phyloP scores from a whole-genome alignment of 163 green algal species.

The Prototheca wickerhamii region DNA sequence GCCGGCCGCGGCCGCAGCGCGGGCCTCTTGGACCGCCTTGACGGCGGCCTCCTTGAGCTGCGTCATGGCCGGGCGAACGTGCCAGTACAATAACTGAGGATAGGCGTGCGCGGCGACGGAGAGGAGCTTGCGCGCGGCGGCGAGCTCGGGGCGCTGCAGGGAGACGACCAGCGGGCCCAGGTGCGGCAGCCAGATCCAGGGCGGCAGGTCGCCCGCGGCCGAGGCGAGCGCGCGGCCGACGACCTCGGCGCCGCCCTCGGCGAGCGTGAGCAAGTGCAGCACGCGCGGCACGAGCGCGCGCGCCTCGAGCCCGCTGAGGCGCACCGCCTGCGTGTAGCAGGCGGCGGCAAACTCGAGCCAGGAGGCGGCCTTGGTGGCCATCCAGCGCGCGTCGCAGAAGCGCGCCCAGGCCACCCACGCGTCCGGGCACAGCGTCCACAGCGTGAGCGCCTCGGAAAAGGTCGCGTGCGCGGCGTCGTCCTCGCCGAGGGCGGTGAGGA shows the following conservation, averaged over 20 bases:
- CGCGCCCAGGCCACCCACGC: conserved; percentile 85
- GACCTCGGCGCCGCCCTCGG: conserved; percentile 37
- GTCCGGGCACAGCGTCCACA: conserved; percentile 64
- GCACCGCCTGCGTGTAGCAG: conserved; percentile 70
- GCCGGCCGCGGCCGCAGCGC: conserved; percentile 7
- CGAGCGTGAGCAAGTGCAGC: conserved; percentile 80
- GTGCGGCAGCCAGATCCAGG: conserved; percentile 88
- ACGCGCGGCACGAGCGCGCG: conserved; percentile 66
- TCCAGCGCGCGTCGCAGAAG: conserved; percentile 74
- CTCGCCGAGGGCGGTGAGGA: conserved; percentile 22
- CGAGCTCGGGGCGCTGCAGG: conserved; percentile 73
- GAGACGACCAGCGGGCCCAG: conserved; percentile 78
- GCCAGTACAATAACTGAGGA: conserved; percentile 80
- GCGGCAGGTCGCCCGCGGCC: conserved; percentile 41
- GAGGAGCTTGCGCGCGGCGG: conserved; percentile 54
- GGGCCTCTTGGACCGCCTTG: conserved; percentile 28
- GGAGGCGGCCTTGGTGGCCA: conserved; percentile 13
- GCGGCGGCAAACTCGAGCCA: conserved; percentile 73
- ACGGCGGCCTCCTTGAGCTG: conserved; percentile 53
- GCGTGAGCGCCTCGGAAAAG: conserved; percentile 67
- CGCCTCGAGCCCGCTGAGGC: conserved; percentile 40
- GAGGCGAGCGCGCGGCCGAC: conserved; percentile 40
- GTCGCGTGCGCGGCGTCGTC: conserved; percentile 47
- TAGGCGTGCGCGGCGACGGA: conserved; percentile 36
- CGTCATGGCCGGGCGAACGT: conserved; percentile 72